phyloP scores from a whole-genome alignment of 2,329 filamentous ascomycete genomes.

The Diaporthe sp. region DNA sequence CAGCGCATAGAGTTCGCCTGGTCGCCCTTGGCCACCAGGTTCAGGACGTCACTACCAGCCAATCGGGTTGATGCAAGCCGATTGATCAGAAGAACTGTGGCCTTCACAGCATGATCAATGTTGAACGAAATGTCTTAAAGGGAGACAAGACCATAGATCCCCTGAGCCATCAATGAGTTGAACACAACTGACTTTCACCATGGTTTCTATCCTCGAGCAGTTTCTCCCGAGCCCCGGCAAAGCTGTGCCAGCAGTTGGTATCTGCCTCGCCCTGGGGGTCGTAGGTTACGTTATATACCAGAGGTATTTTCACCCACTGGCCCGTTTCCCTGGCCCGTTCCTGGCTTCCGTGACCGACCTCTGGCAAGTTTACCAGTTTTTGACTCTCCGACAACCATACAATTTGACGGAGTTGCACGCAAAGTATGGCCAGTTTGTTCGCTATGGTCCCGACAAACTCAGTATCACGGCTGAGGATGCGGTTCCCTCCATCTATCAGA shows the following conservation, averaged over 20 bases:
- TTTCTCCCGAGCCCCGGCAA: not conserved
- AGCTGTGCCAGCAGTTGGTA: not conserved
- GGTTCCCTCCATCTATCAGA: constrained; percentile 49
- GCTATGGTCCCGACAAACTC: constrained; percentile 51
- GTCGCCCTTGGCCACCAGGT: not conserved
- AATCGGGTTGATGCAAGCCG: constrained; percentile 12
- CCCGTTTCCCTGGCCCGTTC: constrained; percentile 50
- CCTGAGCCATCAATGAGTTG: not conserved
- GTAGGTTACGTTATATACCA: not conserved
- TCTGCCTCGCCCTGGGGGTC: not conserved
- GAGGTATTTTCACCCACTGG: constrained; percentile 48
- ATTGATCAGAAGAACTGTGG: not conserved
- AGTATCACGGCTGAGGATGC: constrained; percentile 49
- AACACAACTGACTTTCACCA: not conserved
- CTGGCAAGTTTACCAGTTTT: constrained; percentile 49
- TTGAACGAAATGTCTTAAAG: not conserved
- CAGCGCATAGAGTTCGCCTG: not conserved
- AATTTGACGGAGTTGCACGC: constrained; percentile 40
- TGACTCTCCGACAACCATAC: constrained; percentile 46
- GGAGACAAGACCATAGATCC: not conserved
- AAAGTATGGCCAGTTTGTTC: constrained; percentile 48
- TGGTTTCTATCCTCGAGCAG: not conserved
- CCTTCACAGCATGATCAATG: too few species aligned
- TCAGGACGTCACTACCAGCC: not conserved
- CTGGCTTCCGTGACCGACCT: constrained; percentile 51